Base-by-base conservation (phyloP, 495 filamentous ascomycete species). In the Penicillium steckii region DNA sequence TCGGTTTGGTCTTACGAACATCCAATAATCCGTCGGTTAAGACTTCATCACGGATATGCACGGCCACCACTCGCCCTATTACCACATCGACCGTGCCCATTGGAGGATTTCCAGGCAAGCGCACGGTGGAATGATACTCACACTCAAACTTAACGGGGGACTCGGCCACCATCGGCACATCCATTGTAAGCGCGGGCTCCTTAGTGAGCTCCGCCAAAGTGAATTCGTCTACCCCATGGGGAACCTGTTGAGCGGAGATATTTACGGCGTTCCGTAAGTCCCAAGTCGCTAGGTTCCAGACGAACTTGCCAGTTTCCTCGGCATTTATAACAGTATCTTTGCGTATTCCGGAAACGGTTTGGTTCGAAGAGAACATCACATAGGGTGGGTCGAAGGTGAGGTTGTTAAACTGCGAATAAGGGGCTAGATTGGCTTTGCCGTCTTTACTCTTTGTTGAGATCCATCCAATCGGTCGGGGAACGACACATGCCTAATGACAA, bases 381-480 rank as follows among this genome's bases (percentile, higher is more conserved):
- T 78, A 80, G 0, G 80, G 80, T 9, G 80, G 82, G 64, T 82
- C 78, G 64, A 80, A 85, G 37, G 78, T 80, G 0, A 84, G 70
- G 57, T 84, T 85, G 57, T 75, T 82, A 69, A 84, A 83, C 62
- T 83, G 81, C 1, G 61, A 72, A 62, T 76, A 85, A 1, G 82
- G 82, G 0, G 79, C 81, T 4, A 84, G 70, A 54, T 84, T 83
- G 52, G 66, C 56, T 44, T 57, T 45, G 32, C 66, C 67, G 2
- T 61, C 37, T 57, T 53, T 50, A 48, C 64, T 69, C 35, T 59
- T 60, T 4, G 73, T 77, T 29, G 59, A 67, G 41, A 76, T 79
- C 72, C 75, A 77, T 33, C 74, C 75, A 43, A 77, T 77, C 23
- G 73, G 72, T 8, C 73, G 67, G 2, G 73, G 70, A 12, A 77